These are phyloP conservation scores for Poronia punctata DNA, from an alignment of 495 filamentous ascomycete genomes.

Conservation along the genomic window DNA sequence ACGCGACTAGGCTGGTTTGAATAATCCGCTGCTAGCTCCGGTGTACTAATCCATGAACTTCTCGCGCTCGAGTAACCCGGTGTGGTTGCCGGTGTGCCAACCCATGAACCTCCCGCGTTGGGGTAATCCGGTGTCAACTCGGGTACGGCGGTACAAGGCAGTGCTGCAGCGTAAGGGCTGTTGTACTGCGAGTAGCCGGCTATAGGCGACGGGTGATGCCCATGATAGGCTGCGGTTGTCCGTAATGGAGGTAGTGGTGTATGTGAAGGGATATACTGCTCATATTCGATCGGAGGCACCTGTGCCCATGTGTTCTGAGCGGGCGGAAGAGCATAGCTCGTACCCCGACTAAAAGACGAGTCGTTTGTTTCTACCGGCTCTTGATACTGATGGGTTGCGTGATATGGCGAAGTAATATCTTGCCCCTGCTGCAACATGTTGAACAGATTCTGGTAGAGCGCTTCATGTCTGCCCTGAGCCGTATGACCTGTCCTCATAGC, in stretches of 20 bases:
- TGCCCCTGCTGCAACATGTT: conserved; percentile 28
- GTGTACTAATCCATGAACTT: conserved; percentile 14
- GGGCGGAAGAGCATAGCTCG: conserved; percentile 37
- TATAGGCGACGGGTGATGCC: conserved; percentile 35
- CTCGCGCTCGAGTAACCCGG: too few relatives aligned
- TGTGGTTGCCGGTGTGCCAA: too few relatives aligned
- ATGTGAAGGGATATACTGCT: conserved; percentile 25
- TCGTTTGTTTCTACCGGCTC: conserved; percentile 26
- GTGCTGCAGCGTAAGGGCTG: conserved; percentile 23
- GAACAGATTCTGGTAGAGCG: conserved; percentile 28
- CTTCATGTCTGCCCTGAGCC: conserved; percentile 28
- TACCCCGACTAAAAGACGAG: conserved; percentile 67
- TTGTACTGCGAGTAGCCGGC: conserved; percentile 36
- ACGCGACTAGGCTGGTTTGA: too few relatives aligned
- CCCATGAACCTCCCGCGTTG: too few relatives aligned
- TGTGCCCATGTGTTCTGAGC: conserved; percentile 19
- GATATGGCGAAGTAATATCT: conserved; percentile 19
- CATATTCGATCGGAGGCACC: conserved; percentile 26
- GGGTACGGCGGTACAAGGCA: conserved; percentile 11
- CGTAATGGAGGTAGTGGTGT: conserved; percentile 29
- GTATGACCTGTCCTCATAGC: conserved; percentile 38
- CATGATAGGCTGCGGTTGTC: conserved; percentile 28
- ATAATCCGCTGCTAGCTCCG: conserved; percentile 11
- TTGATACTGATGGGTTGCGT: conserved; percentile 26
- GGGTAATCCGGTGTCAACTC: too few relatives aligned